Evolutionary conservation across 169 alveolate genomes (phyloP).

Genomic region (Plasmodium coatneyi): DNA sequence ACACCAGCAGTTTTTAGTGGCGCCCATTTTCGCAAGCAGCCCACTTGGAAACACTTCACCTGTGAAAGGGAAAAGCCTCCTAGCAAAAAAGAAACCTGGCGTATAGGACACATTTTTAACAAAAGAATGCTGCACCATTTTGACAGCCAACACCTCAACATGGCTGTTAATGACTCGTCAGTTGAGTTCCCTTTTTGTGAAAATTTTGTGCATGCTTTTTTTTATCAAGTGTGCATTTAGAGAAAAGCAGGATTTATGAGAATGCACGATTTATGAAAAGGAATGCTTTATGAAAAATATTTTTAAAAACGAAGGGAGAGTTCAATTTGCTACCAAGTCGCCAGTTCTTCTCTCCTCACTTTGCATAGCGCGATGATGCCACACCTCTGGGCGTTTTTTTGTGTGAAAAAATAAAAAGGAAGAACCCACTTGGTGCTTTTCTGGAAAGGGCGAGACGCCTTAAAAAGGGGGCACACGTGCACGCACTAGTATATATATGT

Average conservation of each 20-base stretch:
- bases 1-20: background rate
- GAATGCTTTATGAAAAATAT: background rate
- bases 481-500: background rate
- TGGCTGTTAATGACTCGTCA: background rate
- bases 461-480: background rate
- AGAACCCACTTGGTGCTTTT: background rate
- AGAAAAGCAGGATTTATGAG: background rate
- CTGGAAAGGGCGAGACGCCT: background rate
- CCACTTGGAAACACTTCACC: background rate
- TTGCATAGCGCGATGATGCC: background rate
- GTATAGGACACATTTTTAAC: background rate
- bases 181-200: background rate
- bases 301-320: background rate
- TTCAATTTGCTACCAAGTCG: background rate
- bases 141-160: background rate
- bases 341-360: background rate
- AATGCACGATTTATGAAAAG: background rate
- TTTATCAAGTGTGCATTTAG: background rate
- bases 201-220: background rate
- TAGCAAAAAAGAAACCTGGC: background rate
- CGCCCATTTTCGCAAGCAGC: background rate
- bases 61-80: background rate
- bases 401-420: background rate
- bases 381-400: background rate
- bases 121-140: background rate